Conservation (phyloP, 495 filamentous ascomycete species). For the Aspergillus wentii region DNA sequence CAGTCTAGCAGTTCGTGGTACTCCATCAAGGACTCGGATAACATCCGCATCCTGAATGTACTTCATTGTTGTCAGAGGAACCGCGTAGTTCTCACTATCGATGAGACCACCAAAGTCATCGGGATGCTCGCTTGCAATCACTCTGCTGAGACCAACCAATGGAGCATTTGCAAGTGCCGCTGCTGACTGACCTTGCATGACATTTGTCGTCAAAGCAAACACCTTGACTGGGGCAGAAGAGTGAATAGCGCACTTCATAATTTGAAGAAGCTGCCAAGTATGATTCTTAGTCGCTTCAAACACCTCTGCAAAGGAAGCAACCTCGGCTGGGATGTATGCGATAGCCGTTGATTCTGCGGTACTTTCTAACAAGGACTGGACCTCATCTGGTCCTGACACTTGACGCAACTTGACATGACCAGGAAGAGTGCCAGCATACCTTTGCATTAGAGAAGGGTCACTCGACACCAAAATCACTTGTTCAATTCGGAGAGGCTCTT, state of each 20-base stretch:
- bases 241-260: slow-evolving; percentile 11
- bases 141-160: slow-evolving; percentile 27
- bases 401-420: no score
- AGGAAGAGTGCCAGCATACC: background rate
- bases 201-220: background rate
- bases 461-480: slow-evolving; percentile 17
- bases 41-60: slow-evolving; percentile 30
- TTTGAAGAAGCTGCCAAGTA: slow-evolving; percentile 12
- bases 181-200: background rate
- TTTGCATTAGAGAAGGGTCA: background rate
- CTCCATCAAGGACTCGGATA: slow-evolving; percentile 36
- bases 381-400: no score
- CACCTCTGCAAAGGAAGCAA: slow-evolving; percentile 5
- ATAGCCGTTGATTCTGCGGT: slow-evolving; percentile 8
- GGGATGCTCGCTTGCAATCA: slow-evolving; percentile 29
- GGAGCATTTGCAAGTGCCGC: slow-evolving; percentile 24
- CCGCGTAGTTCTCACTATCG: slow-evolving; percentile 15
- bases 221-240: background rate
- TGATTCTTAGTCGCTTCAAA: background rate
- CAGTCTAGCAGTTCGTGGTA: slow-evolving; percentile 25
- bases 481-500: slow-evolving; percentile 12
- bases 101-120: slow-evolving; percentile 31
- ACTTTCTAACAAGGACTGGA: background rate
- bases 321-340: slow-evolving; percentile 13
- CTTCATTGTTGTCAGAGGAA: slow-evolving; percentile 22